Evolutionary conservation across 331 rosid species (phyloP).

Genomic region (Rhamnella rubrinervis): DNA sequence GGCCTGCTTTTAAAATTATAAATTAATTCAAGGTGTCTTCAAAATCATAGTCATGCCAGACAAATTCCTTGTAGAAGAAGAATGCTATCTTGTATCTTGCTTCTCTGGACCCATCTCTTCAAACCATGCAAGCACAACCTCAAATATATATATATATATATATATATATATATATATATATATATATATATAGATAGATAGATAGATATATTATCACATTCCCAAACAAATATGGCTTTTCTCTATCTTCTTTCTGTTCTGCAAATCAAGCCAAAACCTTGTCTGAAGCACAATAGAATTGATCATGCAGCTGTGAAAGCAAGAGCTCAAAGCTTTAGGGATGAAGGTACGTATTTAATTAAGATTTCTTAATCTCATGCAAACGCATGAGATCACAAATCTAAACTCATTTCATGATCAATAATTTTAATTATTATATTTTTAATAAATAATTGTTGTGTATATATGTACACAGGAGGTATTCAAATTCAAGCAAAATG

Average conservation of each 20-base stretch:
- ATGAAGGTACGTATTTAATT: constrained; percentile 37
- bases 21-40: not conserved
- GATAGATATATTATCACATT: too few species aligned
- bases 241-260: constrained; percentile 33
- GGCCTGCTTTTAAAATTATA: constrained; percentile 13
- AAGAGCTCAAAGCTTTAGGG: constrained; percentile 38
- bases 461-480: constrained; percentile 29
- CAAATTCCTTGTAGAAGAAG: not conserved
- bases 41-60: not conserved
- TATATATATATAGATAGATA: not conserved
- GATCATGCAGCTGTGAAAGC: constrained; percentile 11
- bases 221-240: constrained; percentile 11
- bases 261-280: constrained; percentile 17
- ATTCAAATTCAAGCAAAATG: constrained; percentile 24
- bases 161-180: not conserved
- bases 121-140: not conserved
- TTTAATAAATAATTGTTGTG: not conserved
- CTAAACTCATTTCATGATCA: not conserved
- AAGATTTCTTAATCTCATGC: too few species aligned
- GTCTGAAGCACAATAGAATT: constrained; percentile 23
- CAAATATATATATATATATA: not conserved
- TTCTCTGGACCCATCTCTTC: not conserved
- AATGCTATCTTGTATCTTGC: constrained; percentile 9
- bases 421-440: not conserved
- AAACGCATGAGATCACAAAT: not conserved